These are phyloP conservation scores for Yamadazyma endophytica DNA, from an alignment of 805 yeast genomes.

Conservation along the genomic window DNA sequence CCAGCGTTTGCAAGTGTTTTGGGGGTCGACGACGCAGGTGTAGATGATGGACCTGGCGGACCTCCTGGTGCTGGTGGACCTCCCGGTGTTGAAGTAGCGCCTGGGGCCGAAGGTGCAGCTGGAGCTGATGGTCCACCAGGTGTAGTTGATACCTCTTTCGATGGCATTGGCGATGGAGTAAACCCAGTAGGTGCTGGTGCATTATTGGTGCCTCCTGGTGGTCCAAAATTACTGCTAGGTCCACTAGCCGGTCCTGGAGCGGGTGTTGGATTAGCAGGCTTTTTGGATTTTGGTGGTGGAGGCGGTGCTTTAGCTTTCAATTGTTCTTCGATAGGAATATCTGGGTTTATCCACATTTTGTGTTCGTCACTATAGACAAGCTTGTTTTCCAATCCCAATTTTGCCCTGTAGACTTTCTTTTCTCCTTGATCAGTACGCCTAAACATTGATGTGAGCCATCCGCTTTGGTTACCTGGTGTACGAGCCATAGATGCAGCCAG, in stretches of 20 bases:
- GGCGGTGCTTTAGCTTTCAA: constrained; percentile 53
- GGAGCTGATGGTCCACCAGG: constrained; percentile 1
- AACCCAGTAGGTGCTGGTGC: too few relatives aligned
- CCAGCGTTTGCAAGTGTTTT: constrained; percentile 35
- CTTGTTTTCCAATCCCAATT: constrained; percentile 72
- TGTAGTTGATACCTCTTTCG: not conserved
- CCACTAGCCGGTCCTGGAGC: constrained; percentile 13
- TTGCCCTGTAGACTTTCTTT: constrained; percentile 77
- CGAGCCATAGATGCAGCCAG: too few relatives aligned
- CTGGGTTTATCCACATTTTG: constrained; percentile 81
- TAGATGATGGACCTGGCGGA: constrained; percentile 7
- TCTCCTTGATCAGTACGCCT: constrained; percentile 60
- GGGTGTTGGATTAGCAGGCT: constrained; percentile 16
- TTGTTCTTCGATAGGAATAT: constrained; percentile 63
- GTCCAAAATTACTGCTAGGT: too few relatives aligned
- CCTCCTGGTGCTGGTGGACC: constrained; percentile 3
- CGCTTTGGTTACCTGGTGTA: constrained; percentile 6
- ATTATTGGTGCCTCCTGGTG: not conserved
- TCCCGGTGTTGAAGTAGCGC: constrained; percentile 4
- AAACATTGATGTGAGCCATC: constrained; percentile 55
- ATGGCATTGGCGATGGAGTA: not conserved
- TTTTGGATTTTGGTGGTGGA: constrained; percentile 54
- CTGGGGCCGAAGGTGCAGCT: constrained; percentile 6
- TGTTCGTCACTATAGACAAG: constrained; percentile 80
- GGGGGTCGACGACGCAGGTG: constrained; percentile 7